phyloP scores from a whole-genome alignment of 2,329 filamentous ascomycete species.

The Botrytis paeoniae region DNA sequence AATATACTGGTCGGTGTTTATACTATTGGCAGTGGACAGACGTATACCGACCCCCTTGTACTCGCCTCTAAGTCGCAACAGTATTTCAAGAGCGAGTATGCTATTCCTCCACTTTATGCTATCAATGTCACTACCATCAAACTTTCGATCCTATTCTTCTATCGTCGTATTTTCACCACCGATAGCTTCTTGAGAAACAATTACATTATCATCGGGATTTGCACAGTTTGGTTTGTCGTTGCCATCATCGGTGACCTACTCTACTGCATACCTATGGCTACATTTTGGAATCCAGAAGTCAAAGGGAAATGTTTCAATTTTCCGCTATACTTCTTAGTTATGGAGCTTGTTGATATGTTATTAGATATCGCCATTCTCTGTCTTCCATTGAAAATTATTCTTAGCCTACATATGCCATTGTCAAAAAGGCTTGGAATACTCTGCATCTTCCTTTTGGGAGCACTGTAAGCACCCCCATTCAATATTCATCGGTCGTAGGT shows the following conservation, averaged over 20 bases:
- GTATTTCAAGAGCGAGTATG: constrained; percentile 1
- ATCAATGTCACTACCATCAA: not conserved
- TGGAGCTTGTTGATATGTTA: not conserved
- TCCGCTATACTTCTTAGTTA: not conserved
- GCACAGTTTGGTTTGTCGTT: not conserved
- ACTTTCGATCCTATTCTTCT: constrained; percentile 6
- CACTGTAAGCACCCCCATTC: not conserved
- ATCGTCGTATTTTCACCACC: constrained; percentile 1
- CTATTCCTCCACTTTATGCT: not conserved
- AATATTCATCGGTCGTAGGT: not conserved
- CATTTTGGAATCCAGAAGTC: constrained; percentile 1
- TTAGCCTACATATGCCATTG: not conserved
- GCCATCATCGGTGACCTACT: not conserved
- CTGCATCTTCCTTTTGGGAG: not conserved
- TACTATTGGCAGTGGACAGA: not conserved
- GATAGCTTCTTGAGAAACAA: not conserved
- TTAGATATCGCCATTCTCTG: not conserved
- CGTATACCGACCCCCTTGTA: not conserved
- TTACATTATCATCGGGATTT: not conserved
- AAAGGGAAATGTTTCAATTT: not conserved
- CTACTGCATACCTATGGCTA: not conserved
- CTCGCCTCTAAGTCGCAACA: not conserved
- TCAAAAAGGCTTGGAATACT: not conserved
- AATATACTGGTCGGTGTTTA: not conserved
- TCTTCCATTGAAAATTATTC: not conserved